Base-by-base conservation (phyloP, 1,284 basidiomycete species). In the Cerioporus squamosus region DNA sequence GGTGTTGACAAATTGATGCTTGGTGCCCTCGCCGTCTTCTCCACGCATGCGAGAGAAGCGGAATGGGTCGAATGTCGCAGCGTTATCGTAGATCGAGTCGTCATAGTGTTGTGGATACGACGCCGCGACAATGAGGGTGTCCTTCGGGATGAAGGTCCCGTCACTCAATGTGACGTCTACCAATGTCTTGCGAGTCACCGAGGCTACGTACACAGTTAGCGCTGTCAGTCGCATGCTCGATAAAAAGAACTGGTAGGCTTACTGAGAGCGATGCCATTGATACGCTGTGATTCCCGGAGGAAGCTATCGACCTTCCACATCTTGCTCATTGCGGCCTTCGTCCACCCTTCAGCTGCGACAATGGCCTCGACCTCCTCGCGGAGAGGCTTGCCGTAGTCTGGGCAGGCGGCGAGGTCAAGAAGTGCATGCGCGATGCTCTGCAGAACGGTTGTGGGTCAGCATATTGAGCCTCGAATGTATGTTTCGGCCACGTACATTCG, bases 281-380 rank as follows among this genome's bases (percentile, higher is more conserved):
- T 58, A 14, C 82, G 72, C 57, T 76, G 75, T 0, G 77, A 76
- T 63, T 85, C 82, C 50, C 78, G 76, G 44, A 86, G 60, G 65
- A 85, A 81, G 60, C 81, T 84, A 62, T 85, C 83, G 29, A 84
- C 61, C 55, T 80, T 81, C 58, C 72, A 68, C 76, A 84, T 76
- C 48, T 78, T 80, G 7, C 61, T 66, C 57, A 85, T 68, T 0
- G 77, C 70, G 0, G 64, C 64, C 62, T 82, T 82, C 2, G 77
- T 78, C 78, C 81, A 82, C 3, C 60, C 61, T 40, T 81, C 75
- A 36, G 68, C 67, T 0, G 62, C 55, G 1, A 79, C 54, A 2
- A 78, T 68, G 0, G 55, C 38, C 20, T 78, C 76, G 0, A 81
- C 70, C 64, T 85, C 82, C 39, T 81, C 77, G 0, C 81, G 75